phyloP scores from a whole-genome alignment of 2,329 filamentous ascomycete genomes.

The Aspergillus japonicus region DNA sequence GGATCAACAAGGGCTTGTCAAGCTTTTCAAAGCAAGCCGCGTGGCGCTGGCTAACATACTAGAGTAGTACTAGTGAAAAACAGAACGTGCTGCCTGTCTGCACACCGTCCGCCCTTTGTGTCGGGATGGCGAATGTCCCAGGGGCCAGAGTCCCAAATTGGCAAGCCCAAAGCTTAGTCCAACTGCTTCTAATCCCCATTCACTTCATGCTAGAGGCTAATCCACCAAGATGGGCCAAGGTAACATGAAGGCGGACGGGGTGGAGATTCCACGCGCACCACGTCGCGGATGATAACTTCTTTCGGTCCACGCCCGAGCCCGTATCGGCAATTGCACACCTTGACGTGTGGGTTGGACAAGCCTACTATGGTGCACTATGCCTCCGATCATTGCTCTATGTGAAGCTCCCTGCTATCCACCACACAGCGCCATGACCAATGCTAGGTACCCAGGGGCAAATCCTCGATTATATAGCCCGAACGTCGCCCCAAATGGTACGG shows the following conservation, averaged over 20 bases:
- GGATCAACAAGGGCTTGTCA: background rate
- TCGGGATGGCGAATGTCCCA: background rate
- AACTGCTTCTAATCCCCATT: background rate
- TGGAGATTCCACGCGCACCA: background rate
- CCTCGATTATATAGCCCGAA: constrained; percentile 5
- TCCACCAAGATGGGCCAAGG: background rate
- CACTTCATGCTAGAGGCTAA: background rate
- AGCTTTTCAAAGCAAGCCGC: background rate
- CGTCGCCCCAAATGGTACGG: background rate
- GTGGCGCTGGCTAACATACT: background rate
- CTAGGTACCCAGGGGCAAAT: background rate
- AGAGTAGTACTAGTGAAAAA: background rate
- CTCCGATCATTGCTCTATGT: background rate
- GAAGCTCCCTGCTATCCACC: background rate
- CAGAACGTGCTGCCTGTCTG: background rate
- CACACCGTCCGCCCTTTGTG: background rate
- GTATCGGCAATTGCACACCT: background rate
- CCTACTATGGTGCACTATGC: background rate
- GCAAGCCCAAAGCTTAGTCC: background rate
- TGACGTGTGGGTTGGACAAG: background rate
- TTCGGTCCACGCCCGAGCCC: background rate
- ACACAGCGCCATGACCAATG: background rate
- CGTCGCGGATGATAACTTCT: background rate
- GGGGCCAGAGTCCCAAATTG: background rate
- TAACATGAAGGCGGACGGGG: background rate